phyloP scores from a whole-genome alignment of 2,329 filamentous ascomycete genomes.

The Coniochaeta hoffmannii region DNA sequence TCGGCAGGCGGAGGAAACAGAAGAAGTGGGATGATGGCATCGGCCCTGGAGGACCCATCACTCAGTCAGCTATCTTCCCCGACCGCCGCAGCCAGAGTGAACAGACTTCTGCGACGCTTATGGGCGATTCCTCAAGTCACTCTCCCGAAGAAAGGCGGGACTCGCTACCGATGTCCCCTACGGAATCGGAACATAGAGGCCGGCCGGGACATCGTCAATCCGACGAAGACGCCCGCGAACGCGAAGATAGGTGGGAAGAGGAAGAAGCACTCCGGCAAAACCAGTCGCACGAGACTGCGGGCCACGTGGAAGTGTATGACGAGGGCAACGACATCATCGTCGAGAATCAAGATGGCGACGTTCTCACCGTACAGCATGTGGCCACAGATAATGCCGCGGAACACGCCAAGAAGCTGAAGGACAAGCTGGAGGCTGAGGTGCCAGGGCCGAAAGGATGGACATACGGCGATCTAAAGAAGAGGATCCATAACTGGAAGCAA shows the following conservation, averaged over 20 bases:
- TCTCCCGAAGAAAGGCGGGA: conserved; percentile 15
- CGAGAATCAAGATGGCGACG: conserved; percentile 82
- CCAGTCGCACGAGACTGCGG: not conserved
- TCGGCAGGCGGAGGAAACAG: conserved; percentile 49
- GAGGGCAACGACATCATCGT: conserved; percentile 75
- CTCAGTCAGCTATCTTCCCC: conserved; percentile 82
- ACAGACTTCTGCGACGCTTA: conserved; percentile 10
- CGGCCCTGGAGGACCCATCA: conserved; percentile 79
- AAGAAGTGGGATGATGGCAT: conserved; percentile 65
- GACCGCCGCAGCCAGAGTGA: conserved; percentile 29
- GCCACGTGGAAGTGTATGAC: conserved; percentile 61
- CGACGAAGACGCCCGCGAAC: conserved; percentile 5
- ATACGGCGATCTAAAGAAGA: conserved; percentile 39
- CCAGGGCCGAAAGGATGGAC: conserved; percentile 30
- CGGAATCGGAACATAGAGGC: not conserved
- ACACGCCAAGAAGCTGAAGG: conserved; percentile 18
- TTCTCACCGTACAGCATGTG: conserved; percentile 56
- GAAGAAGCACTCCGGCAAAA: not conserved
- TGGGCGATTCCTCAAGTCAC: conserved; percentile 9
- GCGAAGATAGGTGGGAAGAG: conserved; percentile 6
- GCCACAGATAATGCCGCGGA: conserved; percentile 12
- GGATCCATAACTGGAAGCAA: conserved; percentile 43
- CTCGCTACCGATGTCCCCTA: conserved; percentile 12
- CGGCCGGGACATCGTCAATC: conserved; percentile 3
- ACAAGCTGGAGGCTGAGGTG: conserved; percentile 23